phyloP scores from a whole-genome alignment of 306 rosid genomes.

The Parietaria judaica region DNA sequence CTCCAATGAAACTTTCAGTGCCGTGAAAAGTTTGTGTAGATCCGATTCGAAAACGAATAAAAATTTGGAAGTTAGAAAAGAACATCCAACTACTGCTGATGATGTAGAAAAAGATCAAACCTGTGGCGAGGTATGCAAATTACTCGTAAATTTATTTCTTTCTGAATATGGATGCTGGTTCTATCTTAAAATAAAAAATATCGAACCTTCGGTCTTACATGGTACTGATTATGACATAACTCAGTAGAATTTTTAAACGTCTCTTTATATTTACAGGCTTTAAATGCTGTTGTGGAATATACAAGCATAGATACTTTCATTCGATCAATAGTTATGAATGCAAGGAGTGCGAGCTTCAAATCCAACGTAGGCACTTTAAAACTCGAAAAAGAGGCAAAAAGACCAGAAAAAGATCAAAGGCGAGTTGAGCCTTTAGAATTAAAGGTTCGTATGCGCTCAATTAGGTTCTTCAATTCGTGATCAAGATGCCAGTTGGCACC shows the following conservation, averaged over 20 bases:
- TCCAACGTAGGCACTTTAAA: slow-evolving; percentile 14
- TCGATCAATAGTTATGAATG: slow-evolving; percentile 25
- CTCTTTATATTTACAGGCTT: slow-evolving; percentile 37
- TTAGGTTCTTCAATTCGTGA: slow-evolving; percentile 22
- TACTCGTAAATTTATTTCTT: slow-evolving; percentile 3
- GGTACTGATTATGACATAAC: no score
- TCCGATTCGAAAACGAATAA: slow-evolving; percentile 17
- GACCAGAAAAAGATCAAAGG: slow-evolving; percentile 24
- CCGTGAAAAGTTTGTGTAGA: slow-evolving; percentile 19
- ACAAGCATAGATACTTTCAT: slow-evolving; percentile 23
- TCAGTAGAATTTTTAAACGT: not conserved
- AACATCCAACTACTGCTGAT: slow-evolving; percentile 16
- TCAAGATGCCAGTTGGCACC: slow-evolving; percentile 1
- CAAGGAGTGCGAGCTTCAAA: slow-evolving; percentile 23
- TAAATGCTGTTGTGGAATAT: slow-evolving; percentile 26
- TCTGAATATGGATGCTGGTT: not conserved
- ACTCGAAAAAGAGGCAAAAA: slow-evolving; percentile 17
- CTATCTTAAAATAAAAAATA: no score
- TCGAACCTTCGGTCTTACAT: no score
- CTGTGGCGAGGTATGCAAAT: slow-evolving; percentile 37
- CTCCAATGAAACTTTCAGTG: slow-evolving; percentile 22
- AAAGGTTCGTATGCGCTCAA: slow-evolving; percentile 27
- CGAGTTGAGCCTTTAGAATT: slow-evolving; percentile 30
- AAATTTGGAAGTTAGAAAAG: slow-evolving; percentile 28
- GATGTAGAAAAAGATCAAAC: slow-evolving; percentile 19